Evolutionary conservation across 768 basidiomycete genomes (phyloP).

Genomic region (Mrakia frigida): DNA sequence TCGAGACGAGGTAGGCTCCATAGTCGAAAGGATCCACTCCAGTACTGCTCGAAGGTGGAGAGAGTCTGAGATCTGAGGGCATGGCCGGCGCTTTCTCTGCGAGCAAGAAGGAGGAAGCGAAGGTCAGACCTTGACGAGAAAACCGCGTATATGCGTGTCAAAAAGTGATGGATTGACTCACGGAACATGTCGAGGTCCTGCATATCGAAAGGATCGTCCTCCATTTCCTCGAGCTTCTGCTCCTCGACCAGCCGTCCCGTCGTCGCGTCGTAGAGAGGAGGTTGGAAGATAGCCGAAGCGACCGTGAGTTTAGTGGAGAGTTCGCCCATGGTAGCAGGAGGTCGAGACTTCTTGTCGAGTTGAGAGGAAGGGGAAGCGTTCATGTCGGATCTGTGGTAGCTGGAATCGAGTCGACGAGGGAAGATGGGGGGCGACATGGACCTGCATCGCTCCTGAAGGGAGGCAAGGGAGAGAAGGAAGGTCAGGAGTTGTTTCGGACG

Average conservation of each 20-base stretch:
- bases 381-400: not conserved
- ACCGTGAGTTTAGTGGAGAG: not conserved
- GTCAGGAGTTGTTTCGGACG: not conserved
- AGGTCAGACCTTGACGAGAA: not conserved
- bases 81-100: not conserved
- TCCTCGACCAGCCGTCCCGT: not conserved
- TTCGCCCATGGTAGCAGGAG: not conserved
- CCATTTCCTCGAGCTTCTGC: not conserved
- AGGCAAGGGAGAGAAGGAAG: not conserved
- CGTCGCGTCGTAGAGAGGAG: not conserved
- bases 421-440: constrained; percentile 15
- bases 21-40: not conserved
- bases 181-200: not conserved
- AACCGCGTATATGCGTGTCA: not conserved
- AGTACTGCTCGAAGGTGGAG: not conserved
- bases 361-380: not conserved
- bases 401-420: not conserved
- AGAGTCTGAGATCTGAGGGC: not conserved
- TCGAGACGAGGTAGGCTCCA: not conserved
- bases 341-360: not conserved
- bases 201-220: constrained; percentile 10
- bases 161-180: not conserved
- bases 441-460: not conserved
- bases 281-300: not conserved
- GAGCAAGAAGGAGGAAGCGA: not conserved